Percentiles rank a stretch among this genome's conserved stretches.
Evolutionary conservation across 192 early-diverging fungal genomes (phyloP).

Genomic region (Backusella macrospora): DNA sequence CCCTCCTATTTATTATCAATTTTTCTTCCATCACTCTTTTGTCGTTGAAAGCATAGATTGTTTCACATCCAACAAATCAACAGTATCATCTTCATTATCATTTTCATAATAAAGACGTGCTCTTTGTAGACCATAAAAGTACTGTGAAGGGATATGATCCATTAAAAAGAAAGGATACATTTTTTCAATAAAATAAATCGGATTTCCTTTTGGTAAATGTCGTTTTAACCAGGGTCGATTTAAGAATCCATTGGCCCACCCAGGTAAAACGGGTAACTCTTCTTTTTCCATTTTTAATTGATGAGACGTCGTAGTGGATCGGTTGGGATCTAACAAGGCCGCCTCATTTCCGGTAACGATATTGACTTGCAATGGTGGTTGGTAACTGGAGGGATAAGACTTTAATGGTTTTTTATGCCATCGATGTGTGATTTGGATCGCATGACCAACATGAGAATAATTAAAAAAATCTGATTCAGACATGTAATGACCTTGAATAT

Average conservation of each 20-base stretch:
- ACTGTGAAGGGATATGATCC: slow-evolving; percentile 35
- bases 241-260: slow-evolving; percentile 16
- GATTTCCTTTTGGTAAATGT: slow-evolving; percentile 22
- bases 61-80: neutral
- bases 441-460: slow-evolving; percentile 38
- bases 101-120: slow-evolving; percentile 23
- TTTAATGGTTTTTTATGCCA: slow-evolving; percentile 17
- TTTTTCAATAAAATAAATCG: slow-evolving; percentile 24
- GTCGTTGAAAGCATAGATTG: neutral
- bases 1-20: too few relatives aligned
- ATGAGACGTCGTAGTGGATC: neutral
- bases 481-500: slow-evolving; percentile 17
- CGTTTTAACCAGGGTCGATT: slow-evolving; percentile 11
- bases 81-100: neutral
- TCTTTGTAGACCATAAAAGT: slow-evolving; percentile 28
- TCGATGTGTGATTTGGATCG: slow-evolving; percentile 15
- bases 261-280: slow-evolving; percentile 8
- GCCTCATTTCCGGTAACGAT: slow-evolving; percentile 18
- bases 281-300: neutral
- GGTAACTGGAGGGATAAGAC: slow-evolving; percentile 30
- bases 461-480: slow-evolving; percentile 33
- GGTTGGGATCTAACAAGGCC: neutral
- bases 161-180: slow-evolving; percentile 32
- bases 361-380: slow-evolving; percentile 27
- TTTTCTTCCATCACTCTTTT: too few relatives aligned